phyloP scores from a whole-genome alignment of 176 grass and related monocot genomes.

The Zoysia japonica region DNA sequence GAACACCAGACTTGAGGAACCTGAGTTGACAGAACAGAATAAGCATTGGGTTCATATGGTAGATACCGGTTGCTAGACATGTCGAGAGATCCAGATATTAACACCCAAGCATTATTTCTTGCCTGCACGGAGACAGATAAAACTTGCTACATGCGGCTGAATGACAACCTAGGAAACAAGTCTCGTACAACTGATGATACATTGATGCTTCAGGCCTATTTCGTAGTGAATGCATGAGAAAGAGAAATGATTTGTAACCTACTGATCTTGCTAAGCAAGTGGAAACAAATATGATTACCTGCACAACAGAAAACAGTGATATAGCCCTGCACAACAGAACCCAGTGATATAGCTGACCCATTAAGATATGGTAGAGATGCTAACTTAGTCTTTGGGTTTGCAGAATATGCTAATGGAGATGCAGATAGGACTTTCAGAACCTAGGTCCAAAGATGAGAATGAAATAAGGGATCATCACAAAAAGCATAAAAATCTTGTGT shows the following conservation, averaged over 20 bases:
- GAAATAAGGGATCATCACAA: neutral
- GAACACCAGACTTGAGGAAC: slow-evolving; percentile 79
- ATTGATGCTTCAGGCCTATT: neutral
- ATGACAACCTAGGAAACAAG: slow-evolving; percentile 14
- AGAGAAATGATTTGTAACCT: neutral
- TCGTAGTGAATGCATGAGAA: slow-evolving; percentile 13
- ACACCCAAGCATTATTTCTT: slow-evolving; percentile 87
- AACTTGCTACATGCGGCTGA: slow-evolving; percentile 15
- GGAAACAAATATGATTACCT: slow-evolving; percentile 56
- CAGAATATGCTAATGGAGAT: slow-evolving; percentile 86
- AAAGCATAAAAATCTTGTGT: neutral
- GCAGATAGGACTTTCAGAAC: slow-evolving; percentile 87
- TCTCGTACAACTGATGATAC: slow-evolving; percentile 1
- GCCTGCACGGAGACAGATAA: slow-evolving; percentile 52
- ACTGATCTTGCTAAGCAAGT: slow-evolving; percentile 4
- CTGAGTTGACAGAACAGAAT: slow-evolving; percentile 41
- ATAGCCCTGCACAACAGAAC: slow-evolving; percentile 19
- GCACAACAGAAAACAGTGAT: slow-evolving; percentile 50
- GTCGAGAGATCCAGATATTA: slow-evolving; percentile 87
- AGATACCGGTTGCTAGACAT: slow-evolving; percentile 84
- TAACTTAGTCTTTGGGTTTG: slow-evolving; percentile 75
- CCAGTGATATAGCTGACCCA: slow-evolving; percentile 80
- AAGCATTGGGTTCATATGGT: slow-evolving; percentile 5
- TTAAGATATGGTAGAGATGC: slow-evolving; percentile 72
- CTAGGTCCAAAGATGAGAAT: slow-evolving; percentile 39